Conservation (phyloP, 352 stramenopile genomes). For the Phytophthora citrophthora region DNA sequence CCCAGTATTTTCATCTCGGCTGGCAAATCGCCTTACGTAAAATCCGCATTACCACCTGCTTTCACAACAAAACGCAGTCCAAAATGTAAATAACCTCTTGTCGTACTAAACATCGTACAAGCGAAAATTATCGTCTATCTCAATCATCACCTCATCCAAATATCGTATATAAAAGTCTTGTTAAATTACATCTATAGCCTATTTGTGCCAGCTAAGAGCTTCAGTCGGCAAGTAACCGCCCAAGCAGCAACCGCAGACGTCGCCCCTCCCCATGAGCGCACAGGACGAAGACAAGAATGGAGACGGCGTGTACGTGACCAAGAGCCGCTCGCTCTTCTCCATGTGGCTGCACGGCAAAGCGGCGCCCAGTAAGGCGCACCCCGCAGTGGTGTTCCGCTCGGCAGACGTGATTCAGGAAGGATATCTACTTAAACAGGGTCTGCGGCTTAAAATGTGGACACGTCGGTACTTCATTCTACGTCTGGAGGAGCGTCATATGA, state of each 20-base stretch:
- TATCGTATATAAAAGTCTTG: neutral
- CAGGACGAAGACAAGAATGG: conserved; percentile 33
- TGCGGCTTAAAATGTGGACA: conserved; percentile 82
- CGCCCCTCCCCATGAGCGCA: conserved; percentile 24
- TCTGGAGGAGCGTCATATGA: conserved; percentile 90
- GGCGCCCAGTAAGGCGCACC: conserved; percentile 46
- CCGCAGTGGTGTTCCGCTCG: conserved; percentile 76
- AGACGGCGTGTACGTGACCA: conserved; percentile 87
- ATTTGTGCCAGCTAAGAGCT: too few relatives aligned
- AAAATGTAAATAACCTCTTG: neutral
- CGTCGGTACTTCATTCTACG: conserved; percentile 89
- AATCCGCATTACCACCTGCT: neutral
- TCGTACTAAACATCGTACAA: neutral
- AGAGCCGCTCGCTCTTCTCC: conserved; percentile 84
- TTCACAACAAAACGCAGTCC: neutral
- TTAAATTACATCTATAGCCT: conserved; percentile 1
- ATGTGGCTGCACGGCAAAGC: conserved; percentile 88
- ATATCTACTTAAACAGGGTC: conserved; percentile 84
- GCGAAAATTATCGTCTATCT: neutral
- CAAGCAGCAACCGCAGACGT: conserved; percentile 3
- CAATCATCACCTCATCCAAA: neutral
- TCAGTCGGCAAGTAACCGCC: conserved; percentile 35
- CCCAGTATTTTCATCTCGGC: conserved; percentile 18
- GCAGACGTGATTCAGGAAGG: conserved; percentile 88
- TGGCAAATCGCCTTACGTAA: conserved; percentile 17